These are phyloP conservation scores for Plantago major DNA, from an alignment of 257 asterid species.

Conservation along the genomic window DNA sequence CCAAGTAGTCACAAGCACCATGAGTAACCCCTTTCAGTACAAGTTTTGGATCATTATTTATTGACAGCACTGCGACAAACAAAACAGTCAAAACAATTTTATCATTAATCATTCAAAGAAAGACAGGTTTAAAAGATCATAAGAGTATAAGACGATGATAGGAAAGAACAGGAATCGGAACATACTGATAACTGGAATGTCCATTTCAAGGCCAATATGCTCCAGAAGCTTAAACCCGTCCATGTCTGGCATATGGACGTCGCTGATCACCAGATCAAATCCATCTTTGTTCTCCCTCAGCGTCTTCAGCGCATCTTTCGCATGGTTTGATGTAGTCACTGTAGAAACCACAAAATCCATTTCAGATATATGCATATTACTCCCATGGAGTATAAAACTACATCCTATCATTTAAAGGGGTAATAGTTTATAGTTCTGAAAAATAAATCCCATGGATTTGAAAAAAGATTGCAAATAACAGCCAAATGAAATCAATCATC, in stretches of 20 bases:
- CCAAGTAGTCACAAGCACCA: slow-evolving; percentile 91
- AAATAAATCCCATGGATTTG: too few species aligned
- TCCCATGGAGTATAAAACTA: too few species aligned
- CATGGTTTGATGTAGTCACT: slow-evolving; percentile 76
- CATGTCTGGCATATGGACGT: slow-evolving; percentile 98
- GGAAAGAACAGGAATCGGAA: slow-evolving; percentile 7
- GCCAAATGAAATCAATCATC: too few species aligned
- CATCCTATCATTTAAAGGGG: too few species aligned
- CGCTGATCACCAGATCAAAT: slow-evolving; percentile 79
- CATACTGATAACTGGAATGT: slow-evolving; percentile 94
- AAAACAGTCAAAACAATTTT: slow-evolving; percentile 11
- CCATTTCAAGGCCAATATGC: slow-evolving; percentile 90
- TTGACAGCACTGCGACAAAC: slow-evolving; percentile 70
- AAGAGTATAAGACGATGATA: not conserved
- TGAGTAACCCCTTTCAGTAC: slow-evolving; percentile 86
- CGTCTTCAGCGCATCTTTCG: slow-evolving; percentile 60
- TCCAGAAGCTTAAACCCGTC: slow-evolving; percentile 93
- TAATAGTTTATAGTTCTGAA: too few species aligned
- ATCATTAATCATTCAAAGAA: not conserved
- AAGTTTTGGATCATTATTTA: slow-evolving; percentile 65
- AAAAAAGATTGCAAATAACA: too few species aligned
- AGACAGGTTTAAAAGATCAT: not conserved
- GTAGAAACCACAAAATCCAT: slow-evolving; percentile 27
- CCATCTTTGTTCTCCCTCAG: slow-evolving; percentile 72
- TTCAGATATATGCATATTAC: not conserved